Base-by-base conservation (phyloP, 192 early-diverging fungal genomes). In the Rhizophagus prolifer region DNA sequence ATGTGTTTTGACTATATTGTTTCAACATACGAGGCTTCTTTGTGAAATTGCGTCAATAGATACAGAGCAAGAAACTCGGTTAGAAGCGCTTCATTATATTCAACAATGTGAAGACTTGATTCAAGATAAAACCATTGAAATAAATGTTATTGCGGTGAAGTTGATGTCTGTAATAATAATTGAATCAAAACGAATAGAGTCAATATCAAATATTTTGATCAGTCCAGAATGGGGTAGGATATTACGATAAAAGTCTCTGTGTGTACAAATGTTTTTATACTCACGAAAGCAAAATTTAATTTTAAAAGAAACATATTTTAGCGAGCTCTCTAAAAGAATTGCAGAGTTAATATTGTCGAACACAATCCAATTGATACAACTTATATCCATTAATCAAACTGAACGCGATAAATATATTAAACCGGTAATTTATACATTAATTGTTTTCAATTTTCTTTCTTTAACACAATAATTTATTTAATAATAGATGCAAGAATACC, bases 21-120 rank as follows among this genome's bases (percentile, higher is more conserved):
- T 74, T 60, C 23, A 74, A 41, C 72, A 38, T 41, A 60, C 28
- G 23, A 36, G 34, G 3, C 23, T 60, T 25, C 36, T 74, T 10
- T 16, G 58, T 13, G 34, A 41, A 13, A 26, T 74, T 36, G 19
- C 58, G 9, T 74, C 72, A 31, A 31, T 23, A 12, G 28, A 36
- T 25, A 60, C 44, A 38, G 71, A 73, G 36, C 21, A 41, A 36
- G 58, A 74, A 21, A 23, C 21, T 12, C 30, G 72, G 13, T 59
- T 58, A 31, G 58, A 74, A 38, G 58, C 34, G 25, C 34, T 74
- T 41, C n/a, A 61, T 41, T 61, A 36, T 61, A 61, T 74, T 21
- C 34, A 58, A 58, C 59, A 36, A 34, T 74, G 28, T 74, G 58
- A 34, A 38, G 59, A 74, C 3, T n/a, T 74, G 23, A 58, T 74